These are phyloP conservation scores for Neofusicoccum umdonicola DNA, from an alignment of 2,329 filamentous ascomycete genomes.

Conservation along the genomic window DNA sequence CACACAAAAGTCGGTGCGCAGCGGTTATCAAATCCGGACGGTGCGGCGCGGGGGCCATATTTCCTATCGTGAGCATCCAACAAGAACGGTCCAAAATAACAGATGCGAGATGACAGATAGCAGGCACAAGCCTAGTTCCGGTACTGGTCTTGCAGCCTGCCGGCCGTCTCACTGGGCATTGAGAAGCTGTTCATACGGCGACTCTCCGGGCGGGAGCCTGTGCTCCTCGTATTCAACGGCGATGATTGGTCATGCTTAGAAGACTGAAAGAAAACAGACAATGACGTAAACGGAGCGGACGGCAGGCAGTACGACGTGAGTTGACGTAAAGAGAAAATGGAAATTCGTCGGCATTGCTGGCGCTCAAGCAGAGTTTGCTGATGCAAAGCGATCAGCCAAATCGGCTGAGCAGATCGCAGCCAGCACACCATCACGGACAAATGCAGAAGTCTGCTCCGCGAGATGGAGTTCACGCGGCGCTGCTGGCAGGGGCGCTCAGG, in stretches of 20 bases:
- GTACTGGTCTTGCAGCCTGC: no score
- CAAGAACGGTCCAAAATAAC: background rate
- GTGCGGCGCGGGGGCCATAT: background rate
- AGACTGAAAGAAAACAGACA: background rate
- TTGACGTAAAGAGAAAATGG: constrained; percentile 8
- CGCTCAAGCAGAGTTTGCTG: constrained; percentile 1
- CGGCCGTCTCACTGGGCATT: no score
- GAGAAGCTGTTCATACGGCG: no score
- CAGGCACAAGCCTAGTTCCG: no score
- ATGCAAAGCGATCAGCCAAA: constrained; percentile 3
- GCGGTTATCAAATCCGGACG: background rate
- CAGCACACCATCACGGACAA: constrained; percentile 10
- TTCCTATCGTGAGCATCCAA: background rate
- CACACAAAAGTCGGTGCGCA: constrained; percentile 7
- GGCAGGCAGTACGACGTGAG: background rate
- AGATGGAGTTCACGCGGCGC: background rate
- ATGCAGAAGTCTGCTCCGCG: constrained; percentile 12
- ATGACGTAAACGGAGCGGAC: background rate
- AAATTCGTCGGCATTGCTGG: constrained; percentile 2
- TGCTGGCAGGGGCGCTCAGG: constrained; percentile 6
- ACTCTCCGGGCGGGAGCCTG: background rate
- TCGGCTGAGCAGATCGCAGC: constrained; percentile 4
- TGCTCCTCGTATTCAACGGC: background rate
- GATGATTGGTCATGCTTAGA: constrained; percentile 4
- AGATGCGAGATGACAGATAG: background rate